Base-by-base conservation (phyloP, 805 yeast species). In the Metschnikowia cerradonensis region DNA sequence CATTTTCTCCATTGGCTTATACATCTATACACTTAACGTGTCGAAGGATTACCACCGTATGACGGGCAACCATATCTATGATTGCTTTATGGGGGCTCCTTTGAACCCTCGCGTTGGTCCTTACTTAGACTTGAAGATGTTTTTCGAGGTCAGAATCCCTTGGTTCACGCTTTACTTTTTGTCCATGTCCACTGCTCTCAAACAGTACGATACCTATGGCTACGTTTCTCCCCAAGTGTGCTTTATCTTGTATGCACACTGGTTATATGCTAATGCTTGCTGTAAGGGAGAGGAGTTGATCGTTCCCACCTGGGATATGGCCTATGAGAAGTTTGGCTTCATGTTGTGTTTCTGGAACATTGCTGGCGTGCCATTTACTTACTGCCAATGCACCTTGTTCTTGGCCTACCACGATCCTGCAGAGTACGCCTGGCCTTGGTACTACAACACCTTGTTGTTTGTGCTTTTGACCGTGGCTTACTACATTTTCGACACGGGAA, bases 251-350 rank as follows among this genome's bases (percentile, higher is more conserved):
- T 72, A 86, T 53, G 97, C 96, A 13, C 95, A 92, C 68, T 94
- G 95, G 88, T 75, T 90, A 45, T 94, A 94, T 65, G 96, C 96
- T 54, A 92, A 94, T 65, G 97, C 97, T 2, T 92, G 98, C 71
- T 85, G 96, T 51, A 94, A 94, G 72, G 99, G 98, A 60, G 99
- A 94, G 72, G 98, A 94, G 68, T 76, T 92, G 61, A 94, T 94
- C 67, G 96, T 91, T 55, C 96, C 98, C 60, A 88, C 96, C 17
- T 94, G 99, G 98, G 99, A 94, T 70, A 92, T 94, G 97, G 97
- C 96, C 32, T 94, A 94, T 70, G 99, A 94, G 70, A 94, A 94
- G 73, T 94, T 94, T 63, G 99, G 99, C n/a, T 94, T 94, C 77
- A 91, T 94, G 98, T 81, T 94, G 58, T 83, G 91, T 61, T 94